phyloP scores from a whole-genome alignment of 2,329 filamentous ascomycete species.

The Penicillium brasilianum region DNA sequence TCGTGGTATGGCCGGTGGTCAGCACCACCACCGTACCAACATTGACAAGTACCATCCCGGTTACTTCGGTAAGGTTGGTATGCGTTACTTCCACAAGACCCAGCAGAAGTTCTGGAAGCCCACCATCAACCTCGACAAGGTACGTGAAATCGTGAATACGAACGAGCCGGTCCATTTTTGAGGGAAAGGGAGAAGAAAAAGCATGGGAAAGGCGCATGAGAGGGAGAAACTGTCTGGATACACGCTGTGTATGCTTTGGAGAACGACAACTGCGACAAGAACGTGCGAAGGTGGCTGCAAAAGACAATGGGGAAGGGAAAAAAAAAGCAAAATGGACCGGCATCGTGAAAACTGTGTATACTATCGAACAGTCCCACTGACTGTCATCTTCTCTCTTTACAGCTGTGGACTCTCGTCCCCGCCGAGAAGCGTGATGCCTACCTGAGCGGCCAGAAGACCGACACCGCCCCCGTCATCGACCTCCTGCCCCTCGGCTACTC shows the following conservation, averaged over 20 bases:
- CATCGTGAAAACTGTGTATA: neutral
- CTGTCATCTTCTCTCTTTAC: conserved; percentile 27
- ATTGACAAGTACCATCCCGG: conserved; percentile 93
- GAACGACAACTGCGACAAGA: conserved; percentile 3
- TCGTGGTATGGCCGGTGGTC: conserved; percentile 93
- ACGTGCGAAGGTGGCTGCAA: conserved; percentile 7
- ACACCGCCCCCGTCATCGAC: conserved; percentile 97
- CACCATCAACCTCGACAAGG: conserved; percentile 98
- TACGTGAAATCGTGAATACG: conserved; percentile 51
- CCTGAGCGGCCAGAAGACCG: conserved; percentile 76
- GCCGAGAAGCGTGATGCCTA: conserved; percentile 92
- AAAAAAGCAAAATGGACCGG: neutral
- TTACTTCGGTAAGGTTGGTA: conserved; percentile 99
- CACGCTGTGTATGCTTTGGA: conserved; percentile 7
- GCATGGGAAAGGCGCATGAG: neutral
- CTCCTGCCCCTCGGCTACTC: conserved; percentile 96
- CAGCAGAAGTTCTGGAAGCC: conserved; percentile 98
- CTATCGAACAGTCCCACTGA: conserved; percentile 23
- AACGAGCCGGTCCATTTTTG: conserved; percentile 16
- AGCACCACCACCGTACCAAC: conserved; percentile 97
- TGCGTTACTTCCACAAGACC: conserved; percentile 96
- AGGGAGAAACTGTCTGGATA: neutral
- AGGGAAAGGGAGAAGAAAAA: neutral
- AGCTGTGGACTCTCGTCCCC: conserved; percentile 97
- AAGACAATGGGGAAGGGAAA: neutral